Evolutionary conservation across 306 rosid genomes (phyloP).

Genomic region (Spatholobus suberectus): DNA sequence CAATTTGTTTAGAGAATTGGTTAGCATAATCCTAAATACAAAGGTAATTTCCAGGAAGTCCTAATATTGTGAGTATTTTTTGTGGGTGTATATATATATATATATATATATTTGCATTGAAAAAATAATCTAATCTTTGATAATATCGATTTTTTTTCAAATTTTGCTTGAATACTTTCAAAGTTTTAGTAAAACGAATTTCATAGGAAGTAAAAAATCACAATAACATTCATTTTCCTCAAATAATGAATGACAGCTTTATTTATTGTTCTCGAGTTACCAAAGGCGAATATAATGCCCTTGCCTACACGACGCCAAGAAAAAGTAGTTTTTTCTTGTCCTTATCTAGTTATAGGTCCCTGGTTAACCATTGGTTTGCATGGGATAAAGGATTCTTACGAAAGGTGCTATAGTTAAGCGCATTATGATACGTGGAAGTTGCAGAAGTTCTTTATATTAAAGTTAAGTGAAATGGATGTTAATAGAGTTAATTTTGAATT

Average conservation of each 20-base stretch:
- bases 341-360: background rate
- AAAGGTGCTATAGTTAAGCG: background rate
- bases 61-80: background rate
- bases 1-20: background rate
- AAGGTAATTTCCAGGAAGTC: background rate
- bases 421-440: background rate
- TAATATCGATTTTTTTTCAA: background rate
- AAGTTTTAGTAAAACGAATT: background rate
- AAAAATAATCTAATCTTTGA: background rate
- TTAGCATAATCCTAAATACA: background rate
- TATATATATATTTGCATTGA: no score
- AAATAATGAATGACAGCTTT: no score
- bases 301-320: background rate
- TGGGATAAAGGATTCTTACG: background rate
- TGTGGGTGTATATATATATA: no score
- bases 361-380: background rate
- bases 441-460: background rate
- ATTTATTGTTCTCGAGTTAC: background rate
- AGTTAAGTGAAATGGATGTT: background rate
- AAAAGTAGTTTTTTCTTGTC: background rate
- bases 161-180: background rate
- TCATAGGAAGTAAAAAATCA: no score
- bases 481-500: background rate
- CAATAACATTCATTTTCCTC: no score
- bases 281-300: background rate